phyloP scores from a whole-genome alignment of 768 basidiomycete genomes.

The Kwoniella europaea region DNA sequence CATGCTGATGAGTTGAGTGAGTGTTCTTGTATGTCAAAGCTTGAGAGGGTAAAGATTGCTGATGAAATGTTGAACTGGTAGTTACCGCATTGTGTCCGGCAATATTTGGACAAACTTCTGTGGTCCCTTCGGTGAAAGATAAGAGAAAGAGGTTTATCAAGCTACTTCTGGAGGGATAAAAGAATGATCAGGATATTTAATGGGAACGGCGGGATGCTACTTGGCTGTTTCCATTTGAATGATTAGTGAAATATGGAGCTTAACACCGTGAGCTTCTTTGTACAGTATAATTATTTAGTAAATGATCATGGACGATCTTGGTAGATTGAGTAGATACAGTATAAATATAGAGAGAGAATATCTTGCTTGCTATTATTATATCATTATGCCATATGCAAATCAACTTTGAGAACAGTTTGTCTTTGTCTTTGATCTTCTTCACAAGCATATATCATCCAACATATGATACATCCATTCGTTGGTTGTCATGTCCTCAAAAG shows the following conservation, averaged over 20 bases:
- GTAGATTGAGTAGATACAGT: too few species aligned
- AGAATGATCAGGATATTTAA: not conserved
- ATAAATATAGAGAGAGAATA: too few species aligned
- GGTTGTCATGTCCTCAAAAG: not conserved
- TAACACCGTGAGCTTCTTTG: too few species aligned
- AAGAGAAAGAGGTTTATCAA: slow-evolving; percentile 35
- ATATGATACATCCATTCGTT: not conserved
- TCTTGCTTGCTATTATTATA: too few species aligned
- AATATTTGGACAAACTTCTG: slow-evolving; percentile 22
- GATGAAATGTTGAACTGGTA: not conserved
- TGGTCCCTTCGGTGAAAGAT: slow-evolving; percentile 10
- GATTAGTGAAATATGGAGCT: too few species aligned
- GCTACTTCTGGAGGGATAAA: slow-evolving; percentile 40
- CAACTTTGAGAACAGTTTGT: too few species aligned
- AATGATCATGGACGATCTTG: too few species aligned
- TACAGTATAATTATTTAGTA: too few species aligned
- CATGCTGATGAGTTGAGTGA: slow-evolving; percentile 5
- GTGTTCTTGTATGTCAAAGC: not conserved
- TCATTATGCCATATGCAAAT: too few species aligned
- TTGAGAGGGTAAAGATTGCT: not conserved
- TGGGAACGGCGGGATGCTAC: not conserved
- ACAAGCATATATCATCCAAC: not conserved
- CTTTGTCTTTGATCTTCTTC: too few species aligned
- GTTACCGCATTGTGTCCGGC: slow-evolving; percentile 26
- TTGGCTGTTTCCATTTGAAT: too few species aligned